Percentiles rank a stretch among this genome's conserved stretches.
phyloP scores from a whole-genome alignment of 192 early-diverging fungal species.

The Coemansia sp. region DNA sequence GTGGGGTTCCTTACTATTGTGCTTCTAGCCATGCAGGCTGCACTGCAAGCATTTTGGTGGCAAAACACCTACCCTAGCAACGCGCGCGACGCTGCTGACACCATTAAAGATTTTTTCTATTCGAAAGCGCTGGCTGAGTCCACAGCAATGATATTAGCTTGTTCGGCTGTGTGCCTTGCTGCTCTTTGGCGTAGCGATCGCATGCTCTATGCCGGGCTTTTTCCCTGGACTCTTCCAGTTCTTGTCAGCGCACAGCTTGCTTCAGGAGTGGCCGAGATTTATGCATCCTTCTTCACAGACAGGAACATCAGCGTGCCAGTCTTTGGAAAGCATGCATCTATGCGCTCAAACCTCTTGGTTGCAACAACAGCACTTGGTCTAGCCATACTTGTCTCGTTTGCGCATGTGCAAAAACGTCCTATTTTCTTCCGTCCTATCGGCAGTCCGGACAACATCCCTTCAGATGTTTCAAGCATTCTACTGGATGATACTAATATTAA shows the following conservation, averaged over 20 bases:
- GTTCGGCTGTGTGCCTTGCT: background rate
- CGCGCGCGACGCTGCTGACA: background rate
- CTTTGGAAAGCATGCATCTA: slow-evolving; percentile 14
- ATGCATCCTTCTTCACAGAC: slow-evolving; percentile 31
- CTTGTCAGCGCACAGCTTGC: slow-evolving; percentile 10
- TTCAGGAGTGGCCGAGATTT: slow-evolving; percentile 15
- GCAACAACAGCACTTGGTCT: slow-evolving; percentile 1
- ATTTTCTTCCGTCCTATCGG: slow-evolving; percentile 15
- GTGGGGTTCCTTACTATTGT: background rate
- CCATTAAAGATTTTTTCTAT: background rate
- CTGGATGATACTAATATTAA: background rate
- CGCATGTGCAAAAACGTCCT: slow-evolving; percentile 24
- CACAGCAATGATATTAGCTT: background rate
- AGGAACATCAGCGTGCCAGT: slow-evolving; percentile 14
- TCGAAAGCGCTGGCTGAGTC: background rate
- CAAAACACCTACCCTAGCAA: background rate
- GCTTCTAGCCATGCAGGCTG: slow-evolving; percentile 9
- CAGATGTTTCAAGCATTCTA: background rate
- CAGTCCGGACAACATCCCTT: background rate
- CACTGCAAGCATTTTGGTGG: slow-evolving; percentile 10
- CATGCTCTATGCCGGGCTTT: slow-evolving; percentile 15
- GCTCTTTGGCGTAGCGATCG: slow-evolving; percentile 1
- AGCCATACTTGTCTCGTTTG: background rate
- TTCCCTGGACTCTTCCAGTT: slow-evolving; percentile 19
- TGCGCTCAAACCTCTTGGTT: slow-evolving; percentile 14